phyloP scores from a whole-genome alignment of 2,329 filamentous ascomycete genomes.

The Dothideomycetes sp. region DNA sequence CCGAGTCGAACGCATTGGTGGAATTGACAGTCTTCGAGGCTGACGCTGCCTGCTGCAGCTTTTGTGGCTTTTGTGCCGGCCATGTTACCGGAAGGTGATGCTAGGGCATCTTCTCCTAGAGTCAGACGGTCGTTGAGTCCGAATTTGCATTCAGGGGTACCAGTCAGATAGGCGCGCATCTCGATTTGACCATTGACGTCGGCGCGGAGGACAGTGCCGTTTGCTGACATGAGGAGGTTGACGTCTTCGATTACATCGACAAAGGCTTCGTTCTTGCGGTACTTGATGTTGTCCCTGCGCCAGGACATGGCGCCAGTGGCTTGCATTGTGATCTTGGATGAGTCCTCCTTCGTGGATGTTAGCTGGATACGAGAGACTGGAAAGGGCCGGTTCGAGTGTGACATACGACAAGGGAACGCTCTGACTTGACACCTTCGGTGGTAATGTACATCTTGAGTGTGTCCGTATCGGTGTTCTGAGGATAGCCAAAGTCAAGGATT shows the following conservation, averaged over 20 bases:
- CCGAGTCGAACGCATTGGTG: constrained; percentile 97
- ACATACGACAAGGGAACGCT: constrained; percentile 37
- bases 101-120: constrained; percentile 56
- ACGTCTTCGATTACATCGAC: constrained; percentile 99
- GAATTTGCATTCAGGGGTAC: constrained; percentile 98
- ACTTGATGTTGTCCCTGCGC: constrained; percentile 95
- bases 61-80: constrained; percentile 83
- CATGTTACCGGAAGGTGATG: constrained; percentile 63
- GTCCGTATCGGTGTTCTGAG: constrained; percentile 97
- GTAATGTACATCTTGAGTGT: constrained; percentile 99
- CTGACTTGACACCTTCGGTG: constrained; percentile 94
- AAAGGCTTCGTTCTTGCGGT: constrained; percentile 98
- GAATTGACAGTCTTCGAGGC: constrained; percentile 95
- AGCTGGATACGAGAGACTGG: constrained; percentile 6
- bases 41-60: constrained; percentile 89
- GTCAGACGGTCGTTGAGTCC: constrained; percentile 91
- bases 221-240: constrained; percentile 97
- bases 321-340: constrained; percentile 98
- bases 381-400: constrained; percentile 43
- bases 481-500: constrained; percentile 97
- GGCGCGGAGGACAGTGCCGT: constrained; percentile 84
- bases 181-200: constrained; percentile 97
- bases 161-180: constrained; percentile 95
- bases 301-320: constrained; percentile 94
- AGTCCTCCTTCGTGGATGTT: constrained; percentile 54